These are phyloP conservation scores for Corylus heterophylla DNA, from an alignment of 306 rosid species.

Conservation along the genomic window DNA sequence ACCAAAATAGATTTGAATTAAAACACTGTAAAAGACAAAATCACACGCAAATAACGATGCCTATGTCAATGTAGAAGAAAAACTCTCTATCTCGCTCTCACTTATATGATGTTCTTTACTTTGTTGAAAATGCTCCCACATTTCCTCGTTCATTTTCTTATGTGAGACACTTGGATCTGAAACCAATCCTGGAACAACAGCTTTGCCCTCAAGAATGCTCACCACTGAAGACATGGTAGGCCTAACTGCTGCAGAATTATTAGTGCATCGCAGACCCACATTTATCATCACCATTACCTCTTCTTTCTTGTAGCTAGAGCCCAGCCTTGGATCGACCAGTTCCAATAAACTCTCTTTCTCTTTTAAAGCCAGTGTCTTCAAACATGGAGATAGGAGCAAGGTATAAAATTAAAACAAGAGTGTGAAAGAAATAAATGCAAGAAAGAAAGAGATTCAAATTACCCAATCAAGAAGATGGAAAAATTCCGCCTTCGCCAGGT, in stretches of 20 bases:
- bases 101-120: background rate
- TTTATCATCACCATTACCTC: too few species aligned
- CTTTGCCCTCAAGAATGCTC: constrained; percentile 18
- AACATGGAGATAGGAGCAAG: background rate
- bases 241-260: constrained; percentile 27
- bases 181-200: constrained; percentile 23
- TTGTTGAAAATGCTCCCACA: constrained; percentile 18
- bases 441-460: background rate
- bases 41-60: too few species aligned
- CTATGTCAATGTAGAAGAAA: background rate
- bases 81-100: background rate
- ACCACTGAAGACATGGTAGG: constrained; percentile 37
- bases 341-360: constrained; percentile 30
- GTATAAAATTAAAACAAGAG: background rate
- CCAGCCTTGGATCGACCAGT: constrained; percentile 43
- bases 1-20: too few species aligned
- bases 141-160: constrained; percentile 15
- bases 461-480: too few species aligned
- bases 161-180: background rate
- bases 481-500: too few species aligned
- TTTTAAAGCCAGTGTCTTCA: constrained; percentile 33
- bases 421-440: background rate
- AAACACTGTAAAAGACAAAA: too few species aligned
- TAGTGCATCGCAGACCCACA: too few species aligned
- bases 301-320: constrained; percentile 18